Evolutionary conservation across 257 asterid species (phyloP), one percentile per base, ranked within the genome.

Genomic region (Jacaranda copaia): DNA sequence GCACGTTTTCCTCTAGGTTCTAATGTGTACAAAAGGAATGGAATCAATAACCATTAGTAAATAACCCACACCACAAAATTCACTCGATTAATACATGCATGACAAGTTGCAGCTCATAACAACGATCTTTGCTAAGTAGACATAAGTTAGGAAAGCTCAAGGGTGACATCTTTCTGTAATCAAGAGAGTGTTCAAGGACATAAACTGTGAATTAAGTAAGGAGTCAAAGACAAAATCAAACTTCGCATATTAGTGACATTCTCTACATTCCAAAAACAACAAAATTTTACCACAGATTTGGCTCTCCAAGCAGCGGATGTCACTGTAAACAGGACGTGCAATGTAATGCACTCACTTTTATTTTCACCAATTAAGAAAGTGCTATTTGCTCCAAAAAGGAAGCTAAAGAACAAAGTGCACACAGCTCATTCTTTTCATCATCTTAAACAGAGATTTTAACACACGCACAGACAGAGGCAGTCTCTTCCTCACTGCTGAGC

Each of bases 1-100:
- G 99, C 84, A 57, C 92, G 97, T 81, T 93, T 96, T 63, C 97
- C 98, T 86, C 87, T 91, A 59, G 92, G 82, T 80, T 93, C 99
- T 96, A 80, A 52, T 20, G 38, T 68, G 51, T 9, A 76, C 48
- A 75, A 64, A 70, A 72, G 64, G 51, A 63, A 84, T 56, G 67
- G 25, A 16, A 57, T 49, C 55, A 77, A 59, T 4, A 64, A 32
- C 10, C 43, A 14, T 36, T 18, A 71, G 42, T 45, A 12, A 65
- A 18, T 60, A 55, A 38, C 25, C 55, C 63, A 77, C 35, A 10
- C 19, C 42, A 62, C 52, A 86, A 19, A 72, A 20, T 18, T 39
- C 25, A 69, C 32, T 20, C 15, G 49, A 15, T 32, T 45, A 69
- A 48, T 20, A 12, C 7, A 49, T 13, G 14, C 73, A 85, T 86